Conservation (phyloP, 352 stramenopile species). For the Globisporangium cylindrosporum region DNA sequence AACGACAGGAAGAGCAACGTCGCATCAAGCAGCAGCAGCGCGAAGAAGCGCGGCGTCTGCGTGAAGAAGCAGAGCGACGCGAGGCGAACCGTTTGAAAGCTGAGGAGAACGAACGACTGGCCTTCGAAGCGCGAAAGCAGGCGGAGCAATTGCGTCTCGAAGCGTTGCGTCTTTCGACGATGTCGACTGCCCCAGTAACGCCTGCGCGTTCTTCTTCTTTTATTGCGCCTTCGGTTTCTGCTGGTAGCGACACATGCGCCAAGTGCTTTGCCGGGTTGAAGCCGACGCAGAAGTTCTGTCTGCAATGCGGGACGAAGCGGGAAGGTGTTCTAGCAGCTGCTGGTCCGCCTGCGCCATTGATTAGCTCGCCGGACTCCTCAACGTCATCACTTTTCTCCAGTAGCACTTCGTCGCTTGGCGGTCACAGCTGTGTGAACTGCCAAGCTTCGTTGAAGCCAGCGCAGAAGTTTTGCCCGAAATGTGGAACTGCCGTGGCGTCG, state of each 20-base stretch:
- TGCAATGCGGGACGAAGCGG: constrained; percentile 59
- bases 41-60: constrained; percentile 46
- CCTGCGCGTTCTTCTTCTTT: constrained; percentile 1
- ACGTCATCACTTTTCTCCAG: constrained; percentile 21
- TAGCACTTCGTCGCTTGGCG: constrained; percentile 25
- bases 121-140: constrained; percentile 63
- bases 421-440: constrained; percentile 42
- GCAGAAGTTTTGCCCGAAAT: constrained; percentile 84
- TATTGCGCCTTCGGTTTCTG: constrained; percentile 18
- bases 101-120: constrained; percentile 52
- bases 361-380: constrained; percentile 6
- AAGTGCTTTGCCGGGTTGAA: constrained; percentile 22
- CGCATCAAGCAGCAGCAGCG: constrained; percentile 36
- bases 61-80: constrained; percentile 56
- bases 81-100: constrained; percentile 59
- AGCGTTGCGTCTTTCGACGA: constrained; percentile 43
- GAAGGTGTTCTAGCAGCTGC: not conserved
- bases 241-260: constrained; percentile 6
- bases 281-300: constrained; percentile 63
- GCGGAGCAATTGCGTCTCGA: constrained; percentile 60
- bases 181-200: constrained; percentile 14
- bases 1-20: constrained; percentile 54
- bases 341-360: not conserved
- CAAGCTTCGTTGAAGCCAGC: constrained; percentile 47
- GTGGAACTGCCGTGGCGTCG: constrained; percentile 34